Conservation (phyloP, 163 green algal species). For the Scenedesmus sp. region DNA sequence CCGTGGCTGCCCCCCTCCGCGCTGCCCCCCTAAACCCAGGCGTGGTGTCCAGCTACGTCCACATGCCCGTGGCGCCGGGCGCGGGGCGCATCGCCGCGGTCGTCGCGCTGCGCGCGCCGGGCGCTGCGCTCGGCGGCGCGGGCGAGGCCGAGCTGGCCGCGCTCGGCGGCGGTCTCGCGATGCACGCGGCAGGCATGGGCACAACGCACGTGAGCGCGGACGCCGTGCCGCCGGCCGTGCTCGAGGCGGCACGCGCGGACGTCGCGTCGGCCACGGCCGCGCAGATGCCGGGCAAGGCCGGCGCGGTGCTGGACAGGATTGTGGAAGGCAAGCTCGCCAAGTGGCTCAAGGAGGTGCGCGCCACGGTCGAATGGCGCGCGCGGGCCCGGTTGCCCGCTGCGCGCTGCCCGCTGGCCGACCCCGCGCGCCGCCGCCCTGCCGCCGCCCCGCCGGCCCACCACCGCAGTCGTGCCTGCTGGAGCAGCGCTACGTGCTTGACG, state of each 20-base stretch:
- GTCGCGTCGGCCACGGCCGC: constrained; percentile 84
- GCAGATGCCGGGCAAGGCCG: constrained; percentile 38
- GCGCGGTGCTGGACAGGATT: constrained; percentile 39
- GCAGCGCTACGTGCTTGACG: constrained; percentile 42
- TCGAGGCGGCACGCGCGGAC: constrained; percentile 70
- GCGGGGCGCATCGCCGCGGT: constrained; percentile 75
- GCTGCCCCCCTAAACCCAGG: too few relatives aligned
- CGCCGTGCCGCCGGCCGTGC: constrained; percentile 59
- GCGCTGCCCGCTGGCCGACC: too few relatives aligned
- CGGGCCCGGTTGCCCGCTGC: too few relatives aligned
- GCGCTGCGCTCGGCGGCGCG: constrained; percentile 2
- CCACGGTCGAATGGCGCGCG: too few relatives aligned
- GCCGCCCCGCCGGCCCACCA: not conserved
- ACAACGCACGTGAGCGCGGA: constrained; percentile 68
- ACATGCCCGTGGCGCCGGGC: constrained; percentile 60
- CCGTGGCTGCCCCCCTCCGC: too few relatives aligned
- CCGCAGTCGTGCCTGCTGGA: constrained; percentile 39
- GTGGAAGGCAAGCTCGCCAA: constrained; percentile 42
- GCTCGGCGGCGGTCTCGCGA: constrained; percentile 81
- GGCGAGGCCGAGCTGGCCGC: constrained; percentile 43
- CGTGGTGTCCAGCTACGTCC: constrained; percentile 71
- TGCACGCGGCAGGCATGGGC: constrained; percentile 86
- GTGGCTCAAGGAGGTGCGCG: constrained; percentile 41
- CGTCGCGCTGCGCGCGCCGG: constrained; percentile 60
- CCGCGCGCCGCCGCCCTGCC: too few relatives aligned